Percentiles rank a stretch among this genome's conserved stretches.
Evolutionary conservation across 352 stramenopile species (phyloP).

Genomic region (Stramenopiles sp.): DNA sequence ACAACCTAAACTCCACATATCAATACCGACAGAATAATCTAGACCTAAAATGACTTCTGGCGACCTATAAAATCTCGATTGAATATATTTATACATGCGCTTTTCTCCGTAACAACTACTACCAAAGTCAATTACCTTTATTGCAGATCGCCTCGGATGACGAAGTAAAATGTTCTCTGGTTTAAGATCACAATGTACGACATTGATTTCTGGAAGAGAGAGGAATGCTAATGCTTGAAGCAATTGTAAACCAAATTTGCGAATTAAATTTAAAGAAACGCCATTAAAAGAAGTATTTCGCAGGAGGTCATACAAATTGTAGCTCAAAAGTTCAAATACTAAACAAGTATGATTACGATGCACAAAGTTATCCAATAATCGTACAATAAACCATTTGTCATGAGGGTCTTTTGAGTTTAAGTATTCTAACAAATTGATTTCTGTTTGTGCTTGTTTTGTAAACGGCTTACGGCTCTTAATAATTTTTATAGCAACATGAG

Average conservation of each 20-base stretch:
- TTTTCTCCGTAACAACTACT: conserved; percentile 59
- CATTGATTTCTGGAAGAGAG: conserved; percentile 26
- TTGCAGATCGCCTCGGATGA: conserved; percentile 53
- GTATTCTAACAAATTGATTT: conserved; percentile 61
- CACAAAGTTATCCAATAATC: conserved; percentile 55
- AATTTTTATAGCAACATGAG: conserved; percentile 78
- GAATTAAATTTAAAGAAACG: conserved; percentile 43
- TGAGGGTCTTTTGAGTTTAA: conserved; percentile 26
- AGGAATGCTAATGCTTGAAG: conserved; percentile 32
- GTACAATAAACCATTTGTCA: conserved; percentile 32
- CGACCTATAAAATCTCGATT: conserved; percentile 82
- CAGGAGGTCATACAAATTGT: conserved; percentile 82
- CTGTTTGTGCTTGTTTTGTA: conserved; percentile 59
- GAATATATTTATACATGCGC: conserved; percentile 77
- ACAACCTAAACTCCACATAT: conserved; percentile 96
- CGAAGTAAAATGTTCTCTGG: conserved; percentile 78
- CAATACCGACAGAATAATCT: conserved; percentile 70
- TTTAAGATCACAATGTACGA: conserved; percentile 92
- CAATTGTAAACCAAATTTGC: conserved; percentile 43
- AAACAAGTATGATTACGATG: conserved; percentile 74
- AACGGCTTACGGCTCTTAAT: conserved; percentile 86
- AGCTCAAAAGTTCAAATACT: conserved; percentile 68
- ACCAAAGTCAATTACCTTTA: conserved; percentile 97
- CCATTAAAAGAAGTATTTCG: conserved; percentile 72
- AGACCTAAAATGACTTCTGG: conserved; percentile 80